These are phyloP conservation scores for Lipomyces chichibuensis DNA, from an alignment of 805 yeast species.

Conservation along the genomic window DNA sequence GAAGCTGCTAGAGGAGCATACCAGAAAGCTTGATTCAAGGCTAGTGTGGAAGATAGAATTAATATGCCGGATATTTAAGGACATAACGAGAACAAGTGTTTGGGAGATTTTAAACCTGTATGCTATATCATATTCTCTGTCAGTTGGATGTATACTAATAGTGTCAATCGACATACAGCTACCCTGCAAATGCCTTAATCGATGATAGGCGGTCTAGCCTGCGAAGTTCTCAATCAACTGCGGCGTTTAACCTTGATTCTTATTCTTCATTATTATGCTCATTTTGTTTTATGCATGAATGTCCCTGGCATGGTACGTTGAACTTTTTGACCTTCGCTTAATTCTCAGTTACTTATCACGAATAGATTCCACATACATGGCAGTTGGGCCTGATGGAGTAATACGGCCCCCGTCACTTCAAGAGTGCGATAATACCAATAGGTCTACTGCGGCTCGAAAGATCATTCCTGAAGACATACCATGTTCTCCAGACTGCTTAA, in stretches of 20 bases:
- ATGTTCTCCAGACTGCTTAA: slow-evolving; percentile 24
- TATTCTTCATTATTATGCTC: slow-evolving; percentile 32
- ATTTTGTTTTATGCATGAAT: slow-evolving; percentile 32
- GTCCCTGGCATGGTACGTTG: slow-evolving; percentile 34
- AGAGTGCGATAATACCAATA: slow-evolving; percentile 12
- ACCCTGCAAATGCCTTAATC: slow-evolving; percentile 17
- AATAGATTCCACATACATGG: slow-evolving; percentile 19
- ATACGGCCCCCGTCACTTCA: slow-evolving; percentile 13
- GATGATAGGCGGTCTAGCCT: slow-evolving; percentile 29
- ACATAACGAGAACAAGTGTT: slow-evolving; percentile 23
- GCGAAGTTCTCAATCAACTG: slow-evolving; percentile 23
- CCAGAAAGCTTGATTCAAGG: slow-evolving; percentile 17
- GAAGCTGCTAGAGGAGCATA: slow-evolving; percentile 21
- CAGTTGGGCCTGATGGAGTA: slow-evolving; percentile 13
- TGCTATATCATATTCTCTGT: background rate
- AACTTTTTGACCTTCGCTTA: background rate
- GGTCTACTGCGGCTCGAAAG: slow-evolving; percentile 16
- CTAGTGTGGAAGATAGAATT: slow-evolving; percentile 15
- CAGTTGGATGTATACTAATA: background rate
- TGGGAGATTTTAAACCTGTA: slow-evolving; percentile 27
- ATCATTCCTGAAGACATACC: slow-evolving; percentile 24
- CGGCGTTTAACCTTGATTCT: slow-evolving; percentile 23
- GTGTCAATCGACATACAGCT: slow-evolving; percentile 8
- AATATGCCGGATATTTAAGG: slow-evolving; percentile 22
- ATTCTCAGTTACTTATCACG: background rate